These are phyloP conservation scores for Trichaptum fuscoviolaceum DNA, from an alignment of 768 basidiomycete species.

Conservation along the genomic window DNA sequence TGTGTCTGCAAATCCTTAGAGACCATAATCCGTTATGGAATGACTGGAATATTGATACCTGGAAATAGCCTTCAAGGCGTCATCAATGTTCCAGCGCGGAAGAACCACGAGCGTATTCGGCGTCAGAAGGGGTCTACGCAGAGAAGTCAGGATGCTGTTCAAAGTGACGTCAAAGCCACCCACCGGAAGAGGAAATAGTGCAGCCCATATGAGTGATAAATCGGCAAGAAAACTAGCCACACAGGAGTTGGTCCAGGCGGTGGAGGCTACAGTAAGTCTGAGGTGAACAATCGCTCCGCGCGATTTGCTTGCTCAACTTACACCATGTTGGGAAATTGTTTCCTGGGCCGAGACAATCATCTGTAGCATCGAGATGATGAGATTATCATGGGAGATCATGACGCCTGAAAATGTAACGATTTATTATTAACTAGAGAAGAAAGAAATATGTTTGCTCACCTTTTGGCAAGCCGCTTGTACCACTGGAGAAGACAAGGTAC, in stretches of 20 bases:
- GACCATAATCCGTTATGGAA: background rate
- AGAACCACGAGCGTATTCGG: constrained; percentile 42
- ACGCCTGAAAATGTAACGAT: constrained; percentile 38
- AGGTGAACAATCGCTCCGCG: background rate
- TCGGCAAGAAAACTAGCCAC: constrained; percentile 54
- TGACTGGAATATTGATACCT: constrained; percentile 34
- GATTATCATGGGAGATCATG: constrained; percentile 60
- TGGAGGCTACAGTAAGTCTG: constrained; percentile 27
- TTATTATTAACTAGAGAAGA: background rate
- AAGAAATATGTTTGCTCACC: constrained; percentile 30
- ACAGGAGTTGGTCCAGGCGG: constrained; percentile 30
- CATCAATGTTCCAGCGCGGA: constrained; percentile 54
- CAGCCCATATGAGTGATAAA: constrained; percentile 66
- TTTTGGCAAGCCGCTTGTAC: constrained; percentile 74
- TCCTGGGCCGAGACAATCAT: constrained; percentile 25
- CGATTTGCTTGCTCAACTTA: background rate
- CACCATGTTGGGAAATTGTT: background rate
- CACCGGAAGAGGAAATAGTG: constrained; percentile 44
- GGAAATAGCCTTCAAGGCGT: constrained; percentile 46
- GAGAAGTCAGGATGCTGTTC: background rate
- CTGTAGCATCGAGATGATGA: constrained; percentile 42
- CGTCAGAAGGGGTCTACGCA: constrained; percentile 26
- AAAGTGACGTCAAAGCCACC: background rate
- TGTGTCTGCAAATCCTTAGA: constrained; percentile 37
- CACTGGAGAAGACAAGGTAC: constrained; percentile 72